A percentile compares a stretch with the other conserved stretches of the same genome.
Evolutionary conservation across 805 yeast genomes (phyloP).

Genomic region (Saccharomycopsis sp.): DNA sequence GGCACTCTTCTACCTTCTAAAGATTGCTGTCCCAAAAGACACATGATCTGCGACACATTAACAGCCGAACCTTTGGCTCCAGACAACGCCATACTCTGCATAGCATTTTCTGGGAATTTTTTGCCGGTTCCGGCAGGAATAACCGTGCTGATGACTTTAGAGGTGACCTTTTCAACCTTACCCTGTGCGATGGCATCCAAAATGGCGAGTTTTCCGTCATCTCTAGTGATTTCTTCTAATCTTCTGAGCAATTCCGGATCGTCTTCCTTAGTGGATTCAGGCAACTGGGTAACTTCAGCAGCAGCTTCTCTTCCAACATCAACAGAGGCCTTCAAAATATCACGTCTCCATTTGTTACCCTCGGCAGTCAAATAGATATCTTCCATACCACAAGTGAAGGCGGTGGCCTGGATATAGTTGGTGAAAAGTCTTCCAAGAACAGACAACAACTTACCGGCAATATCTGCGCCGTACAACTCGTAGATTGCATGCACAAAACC

Average conservation of each 20-base stretch:
- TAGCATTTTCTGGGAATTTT: slow-evolving; percentile 88
- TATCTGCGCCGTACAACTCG: slow-evolving; percentile 87
- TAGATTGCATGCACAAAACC: slow-evolving; percentile 96
- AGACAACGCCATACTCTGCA: slow-evolving; percentile 98
- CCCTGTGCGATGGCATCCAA: slow-evolving; percentile 94
- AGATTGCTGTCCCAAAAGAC: slow-evolving; percentile 97
- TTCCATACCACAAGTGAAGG: slow-evolving; percentile 99
- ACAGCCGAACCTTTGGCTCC: slow-evolving; percentile 99
- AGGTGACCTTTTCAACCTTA: slow-evolving; percentile 84
- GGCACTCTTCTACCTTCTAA: slow-evolving; percentile 99
- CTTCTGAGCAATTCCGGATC: slow-evolving; percentile 81
- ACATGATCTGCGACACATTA: slow-evolving; percentile 98
- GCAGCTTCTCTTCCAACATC: slow-evolving; percentile 92
- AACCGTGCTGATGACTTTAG: slow-evolving; percentile 91
- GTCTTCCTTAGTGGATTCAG: slow-evolving; percentile 37
- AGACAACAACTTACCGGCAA: slow-evolving; percentile 84
- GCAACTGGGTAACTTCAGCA: slow-evolving; percentile 85
- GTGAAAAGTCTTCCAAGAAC: slow-evolving; percentile 95
- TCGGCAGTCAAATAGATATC: slow-evolving; percentile 87
- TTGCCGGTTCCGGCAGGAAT: slow-evolving; percentile 96
- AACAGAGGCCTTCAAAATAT: slow-evolving; percentile 67
- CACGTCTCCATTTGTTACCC: slow-evolving; percentile 85
- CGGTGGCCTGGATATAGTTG: slow-evolving; percentile 83
- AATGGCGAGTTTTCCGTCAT: slow-evolving; percentile 85
- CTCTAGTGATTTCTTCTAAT: slow-evolving; percentile 90